Percentiles rank a stretch among this genome's conserved stretches.
These are phyloP conservation scores for Blastomyces parvus DNA, from an alignment of 2,329 filamentous ascomycete genomes.

Conservation along the genomic window DNA sequence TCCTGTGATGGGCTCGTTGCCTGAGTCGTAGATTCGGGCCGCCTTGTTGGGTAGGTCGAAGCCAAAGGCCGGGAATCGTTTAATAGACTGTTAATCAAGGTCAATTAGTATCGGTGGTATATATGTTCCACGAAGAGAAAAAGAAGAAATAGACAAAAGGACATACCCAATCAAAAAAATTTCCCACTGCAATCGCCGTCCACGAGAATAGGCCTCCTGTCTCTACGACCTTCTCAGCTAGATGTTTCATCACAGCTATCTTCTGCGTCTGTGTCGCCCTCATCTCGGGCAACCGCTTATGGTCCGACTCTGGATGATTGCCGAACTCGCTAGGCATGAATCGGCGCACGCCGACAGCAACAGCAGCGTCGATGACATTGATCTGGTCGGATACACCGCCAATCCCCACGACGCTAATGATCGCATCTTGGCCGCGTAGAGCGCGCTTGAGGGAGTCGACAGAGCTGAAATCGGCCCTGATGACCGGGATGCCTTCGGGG, in stretches of 20 bases:
- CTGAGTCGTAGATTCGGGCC: constrained; percentile 19
- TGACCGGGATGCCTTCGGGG: constrained; percentile 8
- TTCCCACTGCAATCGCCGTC: constrained; percentile 13
- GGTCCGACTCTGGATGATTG: not conserved
- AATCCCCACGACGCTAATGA: constrained; percentile 16
- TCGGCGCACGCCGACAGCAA: constrained; percentile 5
- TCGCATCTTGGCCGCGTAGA: constrained; percentile 17
- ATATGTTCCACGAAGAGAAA: not conserved
- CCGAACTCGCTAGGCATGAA: constrained; percentile 11
- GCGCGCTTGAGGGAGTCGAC: constrained; percentile 15
- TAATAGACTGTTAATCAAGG: not conserved
- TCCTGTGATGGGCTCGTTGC: constrained; percentile 15
- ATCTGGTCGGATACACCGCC: constrained; percentile 5
- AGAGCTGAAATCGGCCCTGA: constrained; percentile 17
- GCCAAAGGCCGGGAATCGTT: constrained; percentile 25
- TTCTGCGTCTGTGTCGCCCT: constrained; percentile 12
- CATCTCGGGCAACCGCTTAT: constrained; percentile 5
- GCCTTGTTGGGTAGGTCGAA: constrained; percentile 24
- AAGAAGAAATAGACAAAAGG: not conserved
- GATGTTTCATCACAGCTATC: constrained; percentile 11
- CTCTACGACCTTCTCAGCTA: constrained; percentile 15
- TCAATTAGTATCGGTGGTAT: not conserved
- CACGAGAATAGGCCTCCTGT: constrained; percentile 9
- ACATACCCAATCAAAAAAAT: constrained; percentile 15
- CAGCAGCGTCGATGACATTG: constrained; percentile 7